Evolutionary conservation across 1,139 yeast genomes (phyloP), one percentile per base, ranked within the genome.

Genomic region (Scheffersomyces titani): DNA sequence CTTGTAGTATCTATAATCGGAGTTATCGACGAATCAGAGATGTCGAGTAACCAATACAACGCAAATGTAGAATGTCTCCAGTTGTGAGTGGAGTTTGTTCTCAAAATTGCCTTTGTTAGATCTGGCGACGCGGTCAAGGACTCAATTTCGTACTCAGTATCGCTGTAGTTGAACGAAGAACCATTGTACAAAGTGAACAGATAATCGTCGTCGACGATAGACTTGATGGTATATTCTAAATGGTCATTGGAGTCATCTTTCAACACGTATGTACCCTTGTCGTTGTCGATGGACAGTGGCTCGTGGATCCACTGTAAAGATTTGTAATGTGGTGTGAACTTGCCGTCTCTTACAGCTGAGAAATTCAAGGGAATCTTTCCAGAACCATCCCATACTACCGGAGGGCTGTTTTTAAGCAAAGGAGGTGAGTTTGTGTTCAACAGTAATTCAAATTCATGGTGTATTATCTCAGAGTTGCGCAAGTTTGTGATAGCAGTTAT

Each of bases 231-330:
- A 59, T 82, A 84, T 36, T 67, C 68, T 16, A 70, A 65, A 44
- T 68, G 63, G 36, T 70, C 70, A 47, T 54, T 54, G 40, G 70
- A 62, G 16, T 62, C 63, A 5, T 58, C 67, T 46, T 71, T 74
- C 22, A 82, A 74, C 44, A 85, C 77, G 63, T 81, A 85, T 13
- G 86, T 83, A n/a, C 88, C 89, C 57, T 78, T 75, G 63, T 84
- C 88, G 59, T 80, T 69, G 24, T 67, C 59, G 52, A 70, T 59
- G 1, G 81, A 72, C 49, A 75, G 76, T 0, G 86, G 84, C 19
- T 83, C 83, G 52, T 75, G 75, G 52, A 88, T 82, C 94, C 94
- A 89, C 66, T 88, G 92, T 21, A 89, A 73, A n/a, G 78, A 70
- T 58, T 82, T 81, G 54, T 65, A 72, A 22, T 73, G 71, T 0